phyloP scores from a whole-genome alignment of 1,284 basidiomycete species.

The Ustilago curta region DNA sequence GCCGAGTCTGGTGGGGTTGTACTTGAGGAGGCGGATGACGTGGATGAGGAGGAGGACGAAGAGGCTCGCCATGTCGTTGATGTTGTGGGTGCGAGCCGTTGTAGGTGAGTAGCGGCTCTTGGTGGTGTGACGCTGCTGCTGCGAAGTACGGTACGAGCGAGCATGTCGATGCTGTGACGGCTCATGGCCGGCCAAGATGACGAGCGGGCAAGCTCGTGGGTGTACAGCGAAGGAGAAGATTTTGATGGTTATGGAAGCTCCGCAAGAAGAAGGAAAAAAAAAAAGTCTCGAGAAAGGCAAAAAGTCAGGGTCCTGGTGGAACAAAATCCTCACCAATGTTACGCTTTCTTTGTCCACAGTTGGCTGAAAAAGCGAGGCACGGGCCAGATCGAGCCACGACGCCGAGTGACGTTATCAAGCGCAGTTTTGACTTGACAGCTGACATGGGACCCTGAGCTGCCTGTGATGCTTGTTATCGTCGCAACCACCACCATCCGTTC shows the following conservation, averaged over 20 bases:
- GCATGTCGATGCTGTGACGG: slow-evolving; percentile 1
- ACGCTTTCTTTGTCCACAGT: neutral
- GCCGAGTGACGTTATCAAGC: slow-evolving; percentile 27
- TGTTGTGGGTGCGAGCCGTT: neutral
- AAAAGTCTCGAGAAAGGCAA: slow-evolving; percentile 4
- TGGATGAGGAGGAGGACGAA: slow-evolving; percentile 13
- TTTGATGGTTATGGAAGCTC: neutral
- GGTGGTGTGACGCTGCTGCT: neutral
- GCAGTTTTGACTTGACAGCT: slow-evolving; percentile 1
- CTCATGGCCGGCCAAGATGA: slow-evolving; percentile 7
- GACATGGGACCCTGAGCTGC: slow-evolving; percentile 30
- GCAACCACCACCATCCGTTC: neutral
- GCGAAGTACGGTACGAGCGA: slow-evolving; percentile 21
- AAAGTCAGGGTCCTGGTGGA: neutral
- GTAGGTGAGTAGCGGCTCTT: neutral
- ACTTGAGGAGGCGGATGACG: slow-evolving; percentile 1
- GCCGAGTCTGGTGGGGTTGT: neutral
- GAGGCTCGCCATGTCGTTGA: slow-evolving; percentile 1
- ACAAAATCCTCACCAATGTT: neutral
- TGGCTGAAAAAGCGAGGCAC: slow-evolving; percentile 4
- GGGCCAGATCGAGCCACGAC: slow-evolving; percentile 20
- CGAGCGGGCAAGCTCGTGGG: neutral
- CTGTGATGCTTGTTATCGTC: neutral
- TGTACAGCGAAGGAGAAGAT: neutral
- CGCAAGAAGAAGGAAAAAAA: slow-evolving; percentile 7